Evolutionary conservation across 148 eudicot species (phyloP).

Genomic region (Camellia sinensis): DNA sequence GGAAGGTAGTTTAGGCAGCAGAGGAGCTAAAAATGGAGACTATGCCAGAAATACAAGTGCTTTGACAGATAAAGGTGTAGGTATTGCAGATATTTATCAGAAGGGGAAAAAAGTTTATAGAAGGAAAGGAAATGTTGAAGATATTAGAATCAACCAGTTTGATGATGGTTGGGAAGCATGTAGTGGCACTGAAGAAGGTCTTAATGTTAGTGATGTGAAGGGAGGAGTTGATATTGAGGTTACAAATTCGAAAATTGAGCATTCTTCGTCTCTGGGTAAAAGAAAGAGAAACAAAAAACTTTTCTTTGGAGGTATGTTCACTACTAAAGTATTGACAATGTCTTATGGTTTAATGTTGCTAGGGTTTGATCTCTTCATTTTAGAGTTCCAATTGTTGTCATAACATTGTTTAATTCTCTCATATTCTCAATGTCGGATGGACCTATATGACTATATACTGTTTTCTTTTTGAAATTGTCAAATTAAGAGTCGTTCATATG

Average conservation of each 20-base stretch:
- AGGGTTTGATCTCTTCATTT: slow-evolving; percentile 1
- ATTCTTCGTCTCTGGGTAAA: slow-evolving; percentile 41
- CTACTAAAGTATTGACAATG: background rate
- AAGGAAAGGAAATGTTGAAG: slow-evolving; percentile 41
- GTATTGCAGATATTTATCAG: slow-evolving; percentile 19
- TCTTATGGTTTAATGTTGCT: background rate
- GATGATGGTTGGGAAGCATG: slow-evolving; percentile 77
- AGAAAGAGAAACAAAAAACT: slow-evolving; percentile 75
- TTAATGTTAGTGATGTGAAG: slow-evolving; percentile 36
- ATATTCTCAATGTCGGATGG: background rate
- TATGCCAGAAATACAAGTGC: slow-evolving; percentile 31
- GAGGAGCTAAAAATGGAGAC: slow-evolving; percentile 62
- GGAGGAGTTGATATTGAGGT: slow-evolving; percentile 41
- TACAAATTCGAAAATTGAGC: slow-evolving; percentile 35
- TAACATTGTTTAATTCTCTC: background rate
- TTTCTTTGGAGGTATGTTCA: slow-evolving; percentile 55
- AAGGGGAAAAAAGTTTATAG: slow-evolving; percentile 43
- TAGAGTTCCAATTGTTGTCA: background rate
- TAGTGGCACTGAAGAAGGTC: slow-evolving; percentile 74
- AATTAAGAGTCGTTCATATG: background rate
- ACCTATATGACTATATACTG: background rate
- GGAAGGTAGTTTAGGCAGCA: slow-evolving; percentile 63
- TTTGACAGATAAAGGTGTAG: slow-evolving; percentile 26
- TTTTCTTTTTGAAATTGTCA: background rate
- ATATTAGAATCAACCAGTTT: slow-evolving; percentile 32